These are phyloP conservation scores for Jamesozyma piceae DNA, from an alignment of 805 yeast genomes.

Conservation along the genomic window DNA sequence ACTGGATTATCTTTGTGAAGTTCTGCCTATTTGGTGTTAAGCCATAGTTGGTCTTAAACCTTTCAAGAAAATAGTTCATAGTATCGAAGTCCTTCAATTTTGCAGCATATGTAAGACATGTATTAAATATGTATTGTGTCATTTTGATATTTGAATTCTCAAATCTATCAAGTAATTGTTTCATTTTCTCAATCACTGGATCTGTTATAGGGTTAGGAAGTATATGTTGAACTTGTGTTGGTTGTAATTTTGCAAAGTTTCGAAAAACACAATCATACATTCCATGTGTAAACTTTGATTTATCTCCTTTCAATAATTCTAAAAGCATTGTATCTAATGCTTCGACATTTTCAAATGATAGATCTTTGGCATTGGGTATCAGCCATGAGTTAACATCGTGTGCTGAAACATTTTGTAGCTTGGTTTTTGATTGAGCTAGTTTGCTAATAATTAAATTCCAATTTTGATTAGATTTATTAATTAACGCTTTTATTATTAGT, in stretches of 20 bases:
- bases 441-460: conserved; percentile 23
- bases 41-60: conserved; percentile 18
- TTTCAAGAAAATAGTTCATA: conserved; percentile 21
- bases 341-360: conserved; percentile 21
- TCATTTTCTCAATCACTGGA: conserved; percentile 13
- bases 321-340: conserved; percentile 22
- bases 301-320: conserved; percentile 10
- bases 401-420: conserved; percentile 9
- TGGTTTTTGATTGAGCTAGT: conserved; percentile 10
- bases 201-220: conserved; percentile 2
- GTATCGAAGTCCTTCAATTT: conserved; percentile 13
- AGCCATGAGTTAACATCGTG: conserved; percentile 8
- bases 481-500: conserved; percentile 15
- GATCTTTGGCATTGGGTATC: conserved; percentile 6
- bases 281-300: conserved; percentile 5
- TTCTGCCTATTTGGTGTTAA: conserved; percentile 23
- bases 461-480: conserved; percentile 16
- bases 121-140: conserved; percentile 17
- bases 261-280: conserved; percentile 23
- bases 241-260: conserved; percentile 13
- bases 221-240: not conserved
- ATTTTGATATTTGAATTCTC: conserved; percentile 11
- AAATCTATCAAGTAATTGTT: conserved; percentile 14
- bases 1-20: conserved; percentile 24
- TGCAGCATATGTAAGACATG: conserved; percentile 20